phyloP scores from a whole-genome alignment of 192 early-diverging fungal genomes.

The Podila epigama region DNA sequence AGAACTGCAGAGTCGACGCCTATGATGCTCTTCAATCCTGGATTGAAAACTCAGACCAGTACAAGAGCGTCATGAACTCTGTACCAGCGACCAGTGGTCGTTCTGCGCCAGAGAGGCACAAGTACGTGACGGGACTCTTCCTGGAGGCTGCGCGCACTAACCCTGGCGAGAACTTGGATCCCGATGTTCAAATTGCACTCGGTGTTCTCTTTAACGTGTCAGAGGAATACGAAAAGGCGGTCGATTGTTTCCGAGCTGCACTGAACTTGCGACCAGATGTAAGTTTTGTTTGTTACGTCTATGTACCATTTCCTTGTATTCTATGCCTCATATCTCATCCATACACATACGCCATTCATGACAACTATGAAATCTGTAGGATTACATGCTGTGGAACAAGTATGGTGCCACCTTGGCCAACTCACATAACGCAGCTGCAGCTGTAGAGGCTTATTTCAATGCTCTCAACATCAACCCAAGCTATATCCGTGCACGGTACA shows the following conservation, averaged over 20 bases:
- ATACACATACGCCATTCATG: neutral
- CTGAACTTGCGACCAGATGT: slow-evolving; percentile 81
- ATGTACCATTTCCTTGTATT: neutral
- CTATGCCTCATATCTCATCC: neutral
- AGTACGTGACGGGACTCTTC: slow-evolving; percentile 75
- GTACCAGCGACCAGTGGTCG: slow-evolving; percentile 34
- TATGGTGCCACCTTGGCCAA: slow-evolving; percentile 97
- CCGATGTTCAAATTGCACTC: slow-evolving; percentile 92
- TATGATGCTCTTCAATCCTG: slow-evolving; percentile 92
- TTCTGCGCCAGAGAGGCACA: slow-evolving; percentile 67
- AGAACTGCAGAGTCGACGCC: slow-evolving; percentile 82
- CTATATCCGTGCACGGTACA: slow-evolving; percentile 96
- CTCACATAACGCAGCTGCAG: slow-evolving; percentile 71
- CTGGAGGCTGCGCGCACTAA: slow-evolving; percentile 77
- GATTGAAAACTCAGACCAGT: slow-evolving; percentile 78
- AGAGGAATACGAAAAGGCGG: slow-evolving; percentile 93
- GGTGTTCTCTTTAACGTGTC: slow-evolving; percentile 96
- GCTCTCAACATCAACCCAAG: slow-evolving; percentile 95
- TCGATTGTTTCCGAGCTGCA: slow-evolving; percentile 97
- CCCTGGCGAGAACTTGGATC: slow-evolving; percentile 77
- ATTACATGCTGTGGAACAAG: slow-evolving; percentile 97
- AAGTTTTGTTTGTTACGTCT: slow-evolving; percentile 21
- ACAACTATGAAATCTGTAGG: slow-evolving; percentile 43
- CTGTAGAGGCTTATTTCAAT: slow-evolving; percentile 93
- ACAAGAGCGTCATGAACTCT: slow-evolving; percentile 50